Base-by-base conservation (phyloP, 352 stramenopile species). In the Pythium brachiatum region DNA sequence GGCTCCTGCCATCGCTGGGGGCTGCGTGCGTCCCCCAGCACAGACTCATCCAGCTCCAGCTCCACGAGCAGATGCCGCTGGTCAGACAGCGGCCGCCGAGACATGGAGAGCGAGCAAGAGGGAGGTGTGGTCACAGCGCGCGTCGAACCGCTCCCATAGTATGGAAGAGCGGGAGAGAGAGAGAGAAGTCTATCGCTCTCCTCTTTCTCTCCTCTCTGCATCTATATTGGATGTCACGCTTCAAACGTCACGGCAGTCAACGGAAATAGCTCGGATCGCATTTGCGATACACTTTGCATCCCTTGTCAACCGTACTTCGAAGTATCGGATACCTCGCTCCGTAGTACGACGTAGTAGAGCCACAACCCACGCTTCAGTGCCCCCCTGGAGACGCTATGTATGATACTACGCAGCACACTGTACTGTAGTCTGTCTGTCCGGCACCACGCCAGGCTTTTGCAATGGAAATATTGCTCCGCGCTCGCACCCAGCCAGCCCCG, bases 41-140 rank as follows among this genome's bases (percentile, higher is more conserved):
- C 55, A 6, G n/a, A 21, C 15, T 87, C 81, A 55, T 89, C 74
- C 18, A 89, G 70, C 54, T 90, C 81, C 21, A 90, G 60, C 59
- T 90, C 81, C 4, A 90, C 78, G 55, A 90, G 66, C 34, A 90
- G 51, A 32, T 64, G 66, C 25, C 64, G 57, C 27, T 63, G 64
- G 53, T 71, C 64, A 3, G 64, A 66, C 11, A 64, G 63, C 55
- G 64, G 20, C 29, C 50, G 53, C 20, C 56, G 20, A n/a, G 65
- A 32, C 62, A 66, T 71, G 27, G 44, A 38, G 27, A 56, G 27
- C 25, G 21, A 34, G 27, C 41, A 12, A 52, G 44, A 52, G 5
- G 43, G 25, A 41, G 21, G 41, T 1, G 7, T 26, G 15, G 20
- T 20, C 11, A 13, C 41, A 5, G 13, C n/a, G 3, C 41, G 6